Conservation (phyloP, 345 rosid genomes). For the Acer saccharum region DNA sequence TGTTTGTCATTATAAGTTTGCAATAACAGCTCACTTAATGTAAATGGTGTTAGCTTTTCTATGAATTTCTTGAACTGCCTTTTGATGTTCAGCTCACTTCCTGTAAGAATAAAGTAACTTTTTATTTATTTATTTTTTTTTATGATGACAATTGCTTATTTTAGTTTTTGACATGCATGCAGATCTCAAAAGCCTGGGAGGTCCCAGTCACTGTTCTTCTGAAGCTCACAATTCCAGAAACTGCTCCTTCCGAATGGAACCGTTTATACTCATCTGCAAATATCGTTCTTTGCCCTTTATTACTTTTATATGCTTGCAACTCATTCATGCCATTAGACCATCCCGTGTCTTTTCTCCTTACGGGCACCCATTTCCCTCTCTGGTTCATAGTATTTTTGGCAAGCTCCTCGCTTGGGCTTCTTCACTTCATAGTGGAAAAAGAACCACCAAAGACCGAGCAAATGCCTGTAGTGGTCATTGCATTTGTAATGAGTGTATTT, state of each 20-base stretch:
- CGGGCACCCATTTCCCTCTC: conserved; percentile 74
- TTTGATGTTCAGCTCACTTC: conserved; percentile 9
- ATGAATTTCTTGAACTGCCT: conserved; percentile 4
- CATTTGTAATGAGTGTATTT: conserved; percentile 90
- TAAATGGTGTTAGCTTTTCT: background rate
- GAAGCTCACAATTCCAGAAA: conserved; percentile 79
- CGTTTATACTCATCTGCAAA: conserved; percentile 75
- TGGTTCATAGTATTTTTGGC: conserved; percentile 74
- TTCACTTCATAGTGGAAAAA: conserved; percentile 74
- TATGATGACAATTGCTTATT: background rate
- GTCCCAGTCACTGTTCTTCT: conserved; percentile 66
- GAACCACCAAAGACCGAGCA: conserved; percentile 90
- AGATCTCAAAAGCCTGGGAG: conserved; percentile 80
- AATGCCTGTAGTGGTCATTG: conserved; percentile 57
- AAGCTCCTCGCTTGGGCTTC: conserved; percentile 68
- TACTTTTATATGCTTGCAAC: conserved; percentile 76
- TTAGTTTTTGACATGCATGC: conserved; percentile 27
- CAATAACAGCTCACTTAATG: too few relatives aligned
- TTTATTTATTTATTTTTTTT: background rate
- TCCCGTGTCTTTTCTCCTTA: conserved; percentile 73
- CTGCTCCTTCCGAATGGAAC: conserved; percentile 81
- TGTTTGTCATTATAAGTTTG: background rate
- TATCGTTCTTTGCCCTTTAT: conserved; percentile 77
- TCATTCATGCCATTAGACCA: conserved; percentile 81
- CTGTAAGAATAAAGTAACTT: background rate